Percentiles rank a stretch among this genome's conserved stretches.
Evolutionary conservation across 225 moss, liverwort and hornwort species (phyloP).

Genomic region (Polytrichum commune): DNA sequence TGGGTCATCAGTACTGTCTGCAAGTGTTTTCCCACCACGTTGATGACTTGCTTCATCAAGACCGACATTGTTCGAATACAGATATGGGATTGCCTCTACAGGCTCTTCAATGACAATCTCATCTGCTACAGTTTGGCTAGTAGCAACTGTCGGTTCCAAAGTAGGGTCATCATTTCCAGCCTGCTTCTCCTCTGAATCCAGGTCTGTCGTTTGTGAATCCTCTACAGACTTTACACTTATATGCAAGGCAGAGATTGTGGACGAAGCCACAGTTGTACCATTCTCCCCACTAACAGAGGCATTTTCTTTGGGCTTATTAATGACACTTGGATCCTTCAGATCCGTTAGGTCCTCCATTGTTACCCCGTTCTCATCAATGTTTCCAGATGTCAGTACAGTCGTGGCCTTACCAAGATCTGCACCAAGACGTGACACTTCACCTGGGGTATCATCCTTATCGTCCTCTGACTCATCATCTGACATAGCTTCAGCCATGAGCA

Average conservation of each 20-base stretch:
- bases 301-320: constrained; percentile 20
- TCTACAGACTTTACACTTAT: constrained; percentile 9
- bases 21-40: constrained; percentile 9
- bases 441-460: constrained; percentile 27
- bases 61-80: constrained; percentile 46
- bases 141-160: constrained; percentile 10
- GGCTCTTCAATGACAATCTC: constrained; percentile 27
- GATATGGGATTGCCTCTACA: constrained; percentile 24
- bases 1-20: constrained; percentile 23
- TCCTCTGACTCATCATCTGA: constrained; percentile 19
- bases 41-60: constrained; percentile 26
- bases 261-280: not conserved
- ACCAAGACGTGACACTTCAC: constrained; percentile 38
- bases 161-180: constrained; percentile 23
- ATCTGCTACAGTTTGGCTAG: constrained; percentile 10
- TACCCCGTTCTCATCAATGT: constrained; percentile 20
- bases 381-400: constrained; percentile 16
- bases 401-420: constrained; percentile 31
- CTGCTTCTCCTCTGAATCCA: constrained; percentile 21
- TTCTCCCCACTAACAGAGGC: constrained; percentile 17
- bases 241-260: not conserved
- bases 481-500: constrained; percentile 54
- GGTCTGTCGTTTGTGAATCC: constrained; percentile 5
- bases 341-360: constrained; percentile 16
- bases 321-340: constrained; percentile 15